Base-by-base conservation (phyloP, 2,329 filamentous ascomycete species). In the Trichoderma sp. region DNA sequence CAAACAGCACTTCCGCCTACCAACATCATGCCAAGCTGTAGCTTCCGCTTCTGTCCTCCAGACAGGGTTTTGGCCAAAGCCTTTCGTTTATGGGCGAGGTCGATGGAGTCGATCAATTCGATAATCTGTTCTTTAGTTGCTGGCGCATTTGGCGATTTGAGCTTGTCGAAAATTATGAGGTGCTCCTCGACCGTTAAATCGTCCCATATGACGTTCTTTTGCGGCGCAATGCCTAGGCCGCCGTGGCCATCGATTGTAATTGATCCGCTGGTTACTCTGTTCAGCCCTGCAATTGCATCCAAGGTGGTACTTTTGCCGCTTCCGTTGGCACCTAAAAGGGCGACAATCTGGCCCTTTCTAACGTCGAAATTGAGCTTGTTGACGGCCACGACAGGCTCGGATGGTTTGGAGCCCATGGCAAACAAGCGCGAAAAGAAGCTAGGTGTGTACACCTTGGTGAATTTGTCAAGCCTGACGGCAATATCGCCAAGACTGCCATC, bases 131-230 rank as follows among this genome's bases (percentile, higher is more conserved):
- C 80, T 56, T 86, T 86, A 3, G 82, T 82, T 22, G 90, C 89
- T 5, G 76, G 78, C 1, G 82, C 81, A 1, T 80, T 79, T 0
- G 86, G 85, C 0, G 90, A 86, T 75, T 97, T 97, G 58, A 97
- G 83, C 54, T 84, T 84, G 76, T 95, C 94, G 81, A 97, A 97
- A 59, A 97, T 92, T 10, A 81, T 80, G 17, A 97, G 88, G 74
- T 97, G 94, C 77, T 97, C 93, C 73, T 89, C 87, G 0, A 97
- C 93, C 0, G 92, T 96, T 66, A 97, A 80, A 68, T 93, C 90
- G 72, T 94, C 91, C 93, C 94, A 97, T 35, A 97, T 84, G 6
- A 97, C 94, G 73, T 97, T 97, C 82, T 94, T 94, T 76, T 97
- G 94, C 0, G 94, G 94, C 67, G 93, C 94, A 50, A 97, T 89